Evolutionary conservation across 805 yeast species (phyloP).

Genomic region (Ogataea sp.): DNA sequence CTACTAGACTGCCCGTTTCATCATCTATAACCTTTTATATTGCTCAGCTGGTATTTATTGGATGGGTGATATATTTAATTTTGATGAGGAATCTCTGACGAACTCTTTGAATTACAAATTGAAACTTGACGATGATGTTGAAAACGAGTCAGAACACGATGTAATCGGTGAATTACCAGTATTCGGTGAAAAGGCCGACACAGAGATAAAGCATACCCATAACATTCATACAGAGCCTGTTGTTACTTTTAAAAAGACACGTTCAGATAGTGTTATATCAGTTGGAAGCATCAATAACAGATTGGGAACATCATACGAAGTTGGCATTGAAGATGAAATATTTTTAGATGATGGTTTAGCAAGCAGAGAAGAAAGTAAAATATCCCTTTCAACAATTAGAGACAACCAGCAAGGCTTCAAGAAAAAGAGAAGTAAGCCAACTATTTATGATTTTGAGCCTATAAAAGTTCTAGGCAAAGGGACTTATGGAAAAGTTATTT

Average conservation of each 20-base stretch:
- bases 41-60: neutral
- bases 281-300: conserved; percentile 24
- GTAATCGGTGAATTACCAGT: neutral
- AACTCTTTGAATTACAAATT: conserved; percentile 4
- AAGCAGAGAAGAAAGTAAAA: conserved; percentile 11
- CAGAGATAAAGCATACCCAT: neutral
- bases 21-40: too few relatives aligned
- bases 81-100: conserved; percentile 21
- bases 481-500: conserved; percentile 78
- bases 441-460: conserved; percentile 56
- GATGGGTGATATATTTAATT: conserved; percentile 19
- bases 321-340: conserved; percentile 35
- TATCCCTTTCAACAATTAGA: neutral
- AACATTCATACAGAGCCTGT: neutral
- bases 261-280: conserved; percentile 23
- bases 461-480: conserved; percentile 79
- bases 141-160: neutral
- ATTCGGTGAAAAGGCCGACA: neutral
- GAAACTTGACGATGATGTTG: neutral
- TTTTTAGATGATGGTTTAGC: conserved; percentile 20
- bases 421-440: conserved; percentile 10
- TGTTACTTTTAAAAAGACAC: conserved; percentile 15
- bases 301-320: conserved; percentile 42
- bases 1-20: neutral
- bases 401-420: neutral